A percentile compares a stretch with the other conserved stretches of the same genome.
These are phyloP conservation scores for Monosporozyma unispora DNA, from an alignment of 805 yeast genomes.

Conservation along the genomic window DNA sequence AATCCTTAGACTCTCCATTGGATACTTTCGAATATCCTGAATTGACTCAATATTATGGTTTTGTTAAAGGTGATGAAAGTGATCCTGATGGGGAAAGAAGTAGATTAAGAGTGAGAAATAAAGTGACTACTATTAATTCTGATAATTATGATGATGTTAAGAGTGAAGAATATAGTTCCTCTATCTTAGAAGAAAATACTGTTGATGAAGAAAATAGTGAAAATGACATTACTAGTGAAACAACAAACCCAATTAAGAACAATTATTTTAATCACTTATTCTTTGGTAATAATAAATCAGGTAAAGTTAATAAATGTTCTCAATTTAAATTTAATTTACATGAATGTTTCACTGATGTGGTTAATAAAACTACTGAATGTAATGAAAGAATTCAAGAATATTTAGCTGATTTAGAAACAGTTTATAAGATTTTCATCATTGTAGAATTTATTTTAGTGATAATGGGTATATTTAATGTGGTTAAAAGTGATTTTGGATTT, in stretches of 20 bases:
- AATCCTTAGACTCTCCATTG: constrained; percentile 13
- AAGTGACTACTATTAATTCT: neutral
- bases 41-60: constrained; percentile 18
- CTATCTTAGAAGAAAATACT: neutral
- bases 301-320: constrained; percentile 5
- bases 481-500: neutral
- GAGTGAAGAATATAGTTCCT: constrained; percentile 2
- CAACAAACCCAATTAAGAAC: neutral
- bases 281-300: constrained; percentile 3
- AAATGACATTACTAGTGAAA: neutral
- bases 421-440: constrained; percentile 11
- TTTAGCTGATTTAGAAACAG: constrained; percentile 18
- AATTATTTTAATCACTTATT: constrained; percentile 5
- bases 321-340: constrained; percentile 18
- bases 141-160: neutral
- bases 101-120: neutral
- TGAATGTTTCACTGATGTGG: constrained; percentile 16
- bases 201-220: neutral
- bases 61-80: constrained; percentile 1
- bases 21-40: constrained; percentile 24
- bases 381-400: constrained; percentile 22
- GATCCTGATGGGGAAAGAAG: neutral
- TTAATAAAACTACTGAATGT: constrained; percentile 10
- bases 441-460: constrained; percentile 15
- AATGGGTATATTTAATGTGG: neutral